Evolutionary conservation across 2,329 filamentous ascomycete genomes (phyloP).

Genomic region (Botrytis sinoallii): DNA sequence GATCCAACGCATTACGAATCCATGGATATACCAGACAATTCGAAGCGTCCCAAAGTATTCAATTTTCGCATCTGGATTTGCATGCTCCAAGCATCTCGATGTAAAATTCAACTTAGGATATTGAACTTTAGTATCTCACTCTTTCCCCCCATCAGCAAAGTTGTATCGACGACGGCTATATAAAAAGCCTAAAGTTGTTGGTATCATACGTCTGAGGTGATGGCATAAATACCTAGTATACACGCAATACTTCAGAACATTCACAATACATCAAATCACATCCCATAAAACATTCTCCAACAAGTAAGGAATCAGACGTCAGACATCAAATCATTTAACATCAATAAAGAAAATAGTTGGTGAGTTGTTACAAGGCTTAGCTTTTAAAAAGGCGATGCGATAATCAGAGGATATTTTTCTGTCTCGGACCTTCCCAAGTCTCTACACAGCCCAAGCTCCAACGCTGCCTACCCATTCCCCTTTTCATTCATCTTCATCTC

Average conservation of each 20-base stretch:
- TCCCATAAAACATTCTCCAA: background rate
- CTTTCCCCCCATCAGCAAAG: background rate
- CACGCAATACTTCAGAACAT: background rate
- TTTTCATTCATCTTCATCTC: constrained; percentile 25
- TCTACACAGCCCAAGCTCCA: constrained; percentile 29
- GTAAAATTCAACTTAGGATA: background rate
- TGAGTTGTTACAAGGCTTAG: constrained; percentile 21
- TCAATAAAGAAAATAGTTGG: constrained; percentile 19
- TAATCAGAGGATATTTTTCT: constrained; percentile 27
- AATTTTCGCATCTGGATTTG: background rate
- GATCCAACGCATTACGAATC: background rate
- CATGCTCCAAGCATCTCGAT: background rate
- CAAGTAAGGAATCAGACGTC: background rate
- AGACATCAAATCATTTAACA: constrained; percentile 12
- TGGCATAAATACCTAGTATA: background rate
- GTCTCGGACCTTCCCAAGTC: constrained; percentile 25
- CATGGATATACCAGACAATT: background rate
- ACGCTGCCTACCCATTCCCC: constrained; percentile 21
- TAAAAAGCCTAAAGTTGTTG: background rate
- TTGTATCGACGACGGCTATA: background rate
- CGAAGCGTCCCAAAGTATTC: background rate
- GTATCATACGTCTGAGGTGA: background rate
- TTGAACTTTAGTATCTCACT: background rate
- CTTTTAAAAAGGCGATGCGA: constrained; percentile 27
- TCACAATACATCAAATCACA: background rate